Conservation (phyloP, 2,329 filamentous ascomycete species). For the Bipolaris zeicola region DNA sequence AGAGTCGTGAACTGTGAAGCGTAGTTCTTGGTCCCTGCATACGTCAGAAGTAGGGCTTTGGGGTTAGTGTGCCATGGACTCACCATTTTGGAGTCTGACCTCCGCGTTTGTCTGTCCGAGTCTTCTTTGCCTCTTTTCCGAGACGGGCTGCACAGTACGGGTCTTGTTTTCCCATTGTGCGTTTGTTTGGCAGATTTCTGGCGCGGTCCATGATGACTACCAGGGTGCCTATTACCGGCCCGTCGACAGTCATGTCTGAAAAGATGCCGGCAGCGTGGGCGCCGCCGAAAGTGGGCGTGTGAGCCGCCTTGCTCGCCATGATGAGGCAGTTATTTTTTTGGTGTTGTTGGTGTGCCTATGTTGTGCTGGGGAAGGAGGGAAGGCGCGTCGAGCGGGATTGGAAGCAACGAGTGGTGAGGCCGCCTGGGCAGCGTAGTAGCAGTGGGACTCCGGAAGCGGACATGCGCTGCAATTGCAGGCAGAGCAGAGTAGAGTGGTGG, state of each 20-base stretch:
- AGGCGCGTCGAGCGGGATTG: conserved; percentile 10
- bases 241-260: conserved; percentile 91
- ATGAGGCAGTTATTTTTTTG: conserved; percentile 1
- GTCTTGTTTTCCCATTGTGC: conserved; percentile 98
- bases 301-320: conserved; percentile 48
- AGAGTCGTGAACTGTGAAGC: conserved; percentile 94
- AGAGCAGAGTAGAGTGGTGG: not conserved
- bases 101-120: conserved; percentile 87
- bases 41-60: conserved; percentile 19
- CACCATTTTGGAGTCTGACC: conserved; percentile 97
- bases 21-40: conserved; percentile 91
- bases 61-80: conserved; percentile 34
- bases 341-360: not conserved
- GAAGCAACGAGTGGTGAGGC: conserved; percentile 7
- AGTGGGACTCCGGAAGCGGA: conserved; percentile 15
- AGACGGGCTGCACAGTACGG: conserved; percentile 93
- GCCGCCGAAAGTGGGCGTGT: conserved; percentile 52
- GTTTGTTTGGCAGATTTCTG: conserved; percentile 95
- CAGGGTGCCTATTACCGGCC: conserved; percentile 89
- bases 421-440: conserved; percentile 24
- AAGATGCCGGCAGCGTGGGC: conserved; percentile 91
- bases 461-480: conserved; percentile 32
- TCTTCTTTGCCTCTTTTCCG: conserved; percentile 98
- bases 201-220: conserved; percentile 91
- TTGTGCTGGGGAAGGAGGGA: conserved; percentile 1